Percentiles rank a stretch among this genome's conserved stretches.
Conservation (phyloP, 1,284 basidiomycete species). For the Flammula alnicola region DNA sequence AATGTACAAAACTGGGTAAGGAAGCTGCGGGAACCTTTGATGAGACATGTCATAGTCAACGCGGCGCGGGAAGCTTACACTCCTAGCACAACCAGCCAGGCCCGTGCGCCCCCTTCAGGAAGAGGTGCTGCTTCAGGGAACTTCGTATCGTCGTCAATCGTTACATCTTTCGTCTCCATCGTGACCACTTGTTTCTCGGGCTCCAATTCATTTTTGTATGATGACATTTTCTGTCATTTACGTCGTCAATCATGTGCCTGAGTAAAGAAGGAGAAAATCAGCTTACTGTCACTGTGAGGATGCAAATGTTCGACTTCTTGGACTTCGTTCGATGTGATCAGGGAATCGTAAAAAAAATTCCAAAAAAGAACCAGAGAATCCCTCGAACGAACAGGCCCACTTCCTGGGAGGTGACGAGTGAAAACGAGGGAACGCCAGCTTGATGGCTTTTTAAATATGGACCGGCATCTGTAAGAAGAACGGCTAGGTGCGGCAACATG, state of each 20-base stretch:
- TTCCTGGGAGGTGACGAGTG: no score
- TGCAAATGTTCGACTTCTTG: no score
- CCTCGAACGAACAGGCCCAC: no score
- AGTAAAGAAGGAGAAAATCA: no score
- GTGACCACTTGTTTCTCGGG: conserved; percentile 10
- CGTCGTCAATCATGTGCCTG: background rate
- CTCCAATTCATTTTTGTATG: background rate
- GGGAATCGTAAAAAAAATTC: no score
- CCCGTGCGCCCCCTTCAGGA: conserved; percentile 41
- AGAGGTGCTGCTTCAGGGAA: conserved; percentile 16
- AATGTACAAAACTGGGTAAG: conserved; percentile 41
- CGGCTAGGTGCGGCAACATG: conserved; percentile 9
- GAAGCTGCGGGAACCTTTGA: conserved; percentile 28
- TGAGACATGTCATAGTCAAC: background rate
- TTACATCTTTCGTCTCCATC: conserved; percentile 5
- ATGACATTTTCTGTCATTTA: conserved; percentile 1
- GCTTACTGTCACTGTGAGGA: no score
- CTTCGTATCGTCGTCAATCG: conserved; percentile 3
- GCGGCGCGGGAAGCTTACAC: conserved; percentile 31
- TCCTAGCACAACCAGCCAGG: conserved; percentile 41
- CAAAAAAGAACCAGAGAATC: no score
- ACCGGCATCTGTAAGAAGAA: conserved; percentile 9
- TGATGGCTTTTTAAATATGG: conserved; percentile 2
- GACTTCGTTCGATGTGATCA: no score
- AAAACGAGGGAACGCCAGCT: no score